Evolutionary conservation across 1,284 basidiomycete species (phyloP).

Genomic region (Flammula alnicola): DNA sequence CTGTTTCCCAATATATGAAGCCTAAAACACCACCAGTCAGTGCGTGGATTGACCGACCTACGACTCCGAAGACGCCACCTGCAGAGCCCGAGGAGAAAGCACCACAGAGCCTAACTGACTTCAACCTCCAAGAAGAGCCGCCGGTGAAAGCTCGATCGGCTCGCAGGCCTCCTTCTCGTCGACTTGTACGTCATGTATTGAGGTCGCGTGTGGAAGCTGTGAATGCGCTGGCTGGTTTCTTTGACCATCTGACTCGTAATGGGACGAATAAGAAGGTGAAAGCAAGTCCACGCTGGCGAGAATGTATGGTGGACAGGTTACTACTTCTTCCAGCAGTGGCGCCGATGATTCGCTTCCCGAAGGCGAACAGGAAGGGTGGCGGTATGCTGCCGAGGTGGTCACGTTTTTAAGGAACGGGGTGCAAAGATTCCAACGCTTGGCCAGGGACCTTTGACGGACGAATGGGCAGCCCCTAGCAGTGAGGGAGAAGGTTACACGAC

Average conservation of each 20-base stretch:
- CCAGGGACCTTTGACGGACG: slow-evolving; percentile 48
- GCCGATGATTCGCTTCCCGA: slow-evolving; percentile 18
- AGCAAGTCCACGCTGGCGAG: slow-evolving; percentile 67
- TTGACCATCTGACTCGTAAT: slow-evolving; percentile 65
- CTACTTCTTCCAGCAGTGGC: slow-evolving; percentile 28
- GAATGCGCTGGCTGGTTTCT: slow-evolving; percentile 70
- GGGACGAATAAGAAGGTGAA: slow-evolving; percentile 52
- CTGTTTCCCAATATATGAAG: slow-evolving; percentile 76
- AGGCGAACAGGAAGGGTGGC: slow-evolving; percentile 50
- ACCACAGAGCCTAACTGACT: slow-evolving; percentile 11
- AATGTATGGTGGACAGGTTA: slow-evolving; percentile 39
- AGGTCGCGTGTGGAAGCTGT: slow-evolving; percentile 80
- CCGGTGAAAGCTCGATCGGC: slow-evolving; percentile 45
- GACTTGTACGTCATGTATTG: slow-evolving; percentile 85
- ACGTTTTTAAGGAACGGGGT: slow-evolving; percentile 63
- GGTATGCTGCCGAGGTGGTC: slow-evolving; percentile 65
- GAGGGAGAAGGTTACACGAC: slow-evolving; percentile 42
- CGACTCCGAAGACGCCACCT: slow-evolving; percentile 28
- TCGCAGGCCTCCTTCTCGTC: slow-evolving; percentile 72
- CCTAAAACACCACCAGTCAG: slow-evolving; percentile 68
- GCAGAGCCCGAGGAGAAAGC: slow-evolving; percentile 16
- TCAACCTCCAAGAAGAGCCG: slow-evolving; percentile 39
- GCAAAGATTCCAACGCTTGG: slow-evolving; percentile 64
- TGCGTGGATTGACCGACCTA: slow-evolving; percentile 65
- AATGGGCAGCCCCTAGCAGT: slow-evolving; percentile 70